Evolutionary conservation across 2,329 filamentous ascomycete genomes (phyloP), one percentile per base, ranked within the genome.

Genomic region (Pezizomycotina sp.): DNA sequence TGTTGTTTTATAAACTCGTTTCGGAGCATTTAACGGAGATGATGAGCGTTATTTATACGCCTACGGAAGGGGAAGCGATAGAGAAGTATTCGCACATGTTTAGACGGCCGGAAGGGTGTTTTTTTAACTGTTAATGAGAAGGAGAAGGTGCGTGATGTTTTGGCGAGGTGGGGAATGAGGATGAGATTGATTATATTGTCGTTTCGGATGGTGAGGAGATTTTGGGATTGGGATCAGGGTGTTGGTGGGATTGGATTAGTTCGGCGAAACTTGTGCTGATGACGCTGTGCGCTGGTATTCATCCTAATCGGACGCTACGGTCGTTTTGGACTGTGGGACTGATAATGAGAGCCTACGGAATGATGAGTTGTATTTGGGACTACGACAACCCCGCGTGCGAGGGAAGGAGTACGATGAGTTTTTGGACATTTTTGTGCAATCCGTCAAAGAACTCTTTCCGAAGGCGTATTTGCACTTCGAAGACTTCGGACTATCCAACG

Each of bases 191-290:
- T 56, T 75, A 91, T 50, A 89, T 92, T 44, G 82, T 89, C 4
- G 80, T 89, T 5, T 82, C 77, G 27, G 81, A 84, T 63, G 44
- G 47, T 7, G 48, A 50, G 25, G 48, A 50, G 39, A 47, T 50
- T 64, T 92, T 0, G 82, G 83, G 1, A 91, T 92, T 40, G 82
- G 83, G 83, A 92, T 51, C 82, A 92, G 58, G 83, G 83, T 1
- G 76, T 81, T 1, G 82, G 83, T 4, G 81, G 76, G 2, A 77
- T 92, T 33, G 62, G 91, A 24, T 92, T 92, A 41, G 77, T 2
- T 66, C 81, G 1, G 83, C 83, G 5, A 92, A 92, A 53, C 62
- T 92, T 18, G 75, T 76, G 6, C 64, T 92, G 26, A 82, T 80
- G 16, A 91, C 83, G 0, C 60, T 89, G 0, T 92, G 82, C 54